Conservation (phyloP, 805 yeast species). For the Candida endomychidarum region DNA sequence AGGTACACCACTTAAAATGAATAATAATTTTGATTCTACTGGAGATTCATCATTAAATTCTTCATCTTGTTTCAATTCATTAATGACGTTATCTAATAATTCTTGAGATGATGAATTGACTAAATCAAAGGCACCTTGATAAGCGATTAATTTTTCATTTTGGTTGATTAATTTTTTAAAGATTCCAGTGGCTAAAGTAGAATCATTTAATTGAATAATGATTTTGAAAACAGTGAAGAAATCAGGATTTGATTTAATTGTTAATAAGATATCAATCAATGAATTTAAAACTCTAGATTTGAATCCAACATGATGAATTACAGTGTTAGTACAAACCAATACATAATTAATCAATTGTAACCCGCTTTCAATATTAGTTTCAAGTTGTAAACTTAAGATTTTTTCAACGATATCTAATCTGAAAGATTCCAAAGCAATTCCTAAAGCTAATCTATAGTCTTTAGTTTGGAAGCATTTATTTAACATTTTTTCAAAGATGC, state of each 20-base stretch:
- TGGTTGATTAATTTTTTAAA: slow-evolving; percentile 62
- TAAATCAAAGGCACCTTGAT: slow-evolving; percentile 93
- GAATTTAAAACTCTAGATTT: slow-evolving; percentile 62
- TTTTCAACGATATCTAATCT: slow-evolving; percentile 76
- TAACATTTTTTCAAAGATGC: slow-evolving; percentile 84
- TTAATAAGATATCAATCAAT: slow-evolving; percentile 59
- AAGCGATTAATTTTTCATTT: slow-evolving; percentile 59
- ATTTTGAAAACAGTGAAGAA: slow-evolving; percentile 82
- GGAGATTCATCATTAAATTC: slow-evolving; percentile 24
- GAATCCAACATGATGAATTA: slow-evolving; percentile 63
- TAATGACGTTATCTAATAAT: slow-evolving; percentile 59
- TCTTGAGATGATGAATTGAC: slow-evolving; percentile 92
- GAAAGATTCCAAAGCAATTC: slow-evolving; percentile 85
- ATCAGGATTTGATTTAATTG: slow-evolving; percentile 60
- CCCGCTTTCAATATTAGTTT: slow-evolving; percentile 51
- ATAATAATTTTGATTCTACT: slow-evolving; percentile 48
- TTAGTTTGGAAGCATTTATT: slow-evolving; percentile 68
- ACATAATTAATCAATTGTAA: slow-evolving; percentile 68
- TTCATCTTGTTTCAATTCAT: slow-evolving; percentile 35
- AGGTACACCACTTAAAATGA: slow-evolving; percentile 86
- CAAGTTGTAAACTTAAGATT: slow-evolving; percentile 46
- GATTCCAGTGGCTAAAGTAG: slow-evolving; percentile 62
- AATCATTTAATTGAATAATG: slow-evolving; percentile 83
- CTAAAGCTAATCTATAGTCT: slow-evolving; percentile 80
- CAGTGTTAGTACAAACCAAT: slow-evolving; percentile 67